Conservation (phyloP, 768 basidiomycete genomes). For the Hirschioporus abietinus region DNA sequence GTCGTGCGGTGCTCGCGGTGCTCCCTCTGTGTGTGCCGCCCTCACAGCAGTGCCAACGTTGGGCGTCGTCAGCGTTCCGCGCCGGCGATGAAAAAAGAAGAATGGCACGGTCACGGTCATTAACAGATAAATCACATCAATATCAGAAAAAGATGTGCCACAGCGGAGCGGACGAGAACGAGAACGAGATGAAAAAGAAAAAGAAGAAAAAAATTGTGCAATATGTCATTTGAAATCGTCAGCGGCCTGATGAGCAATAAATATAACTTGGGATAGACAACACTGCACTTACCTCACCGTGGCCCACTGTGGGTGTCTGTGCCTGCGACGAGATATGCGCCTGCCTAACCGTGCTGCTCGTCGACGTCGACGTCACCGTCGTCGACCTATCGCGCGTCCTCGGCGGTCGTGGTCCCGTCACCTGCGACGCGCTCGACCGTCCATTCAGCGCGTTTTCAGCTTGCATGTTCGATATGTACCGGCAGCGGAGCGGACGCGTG, state of each 20-base stretch:
- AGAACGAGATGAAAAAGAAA: no score
- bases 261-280: neutral
- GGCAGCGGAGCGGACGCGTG: neutral
- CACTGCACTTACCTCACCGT: neutral
- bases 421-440: neutral
- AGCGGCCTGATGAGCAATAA: neutral
- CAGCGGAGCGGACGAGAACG: no score
- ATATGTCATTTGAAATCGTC: neutral
- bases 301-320: neutral
- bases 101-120: neutral
- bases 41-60: neutral
- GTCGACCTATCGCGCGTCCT: neutral
- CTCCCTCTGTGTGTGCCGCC: no score
- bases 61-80: no score
- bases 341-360: neutral
- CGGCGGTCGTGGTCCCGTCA: neutral
- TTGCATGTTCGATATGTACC: neutral
- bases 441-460: neutral
- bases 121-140: neutral
- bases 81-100: neutral
- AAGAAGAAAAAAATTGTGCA: neutral
- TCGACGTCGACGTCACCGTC: neutral
- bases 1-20: neutral
- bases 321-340: neutral
- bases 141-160: no score